These are phyloP conservation scores for Fabrea salina DNA, from an alignment of 169 alveolate genomes.

Conservation along the genomic window DNA sequence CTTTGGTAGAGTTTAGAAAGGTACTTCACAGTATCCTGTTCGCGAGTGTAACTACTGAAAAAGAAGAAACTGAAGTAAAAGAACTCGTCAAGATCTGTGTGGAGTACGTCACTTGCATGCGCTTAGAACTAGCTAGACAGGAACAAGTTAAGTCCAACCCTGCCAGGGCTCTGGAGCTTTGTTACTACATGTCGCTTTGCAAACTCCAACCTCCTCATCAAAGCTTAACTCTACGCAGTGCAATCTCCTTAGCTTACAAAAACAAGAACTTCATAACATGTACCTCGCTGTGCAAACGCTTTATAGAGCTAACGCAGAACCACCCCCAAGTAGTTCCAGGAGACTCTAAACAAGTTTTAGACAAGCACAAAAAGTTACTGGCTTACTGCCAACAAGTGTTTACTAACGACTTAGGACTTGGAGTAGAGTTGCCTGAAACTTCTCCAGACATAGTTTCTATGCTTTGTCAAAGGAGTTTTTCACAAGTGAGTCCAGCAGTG, in stretches of 20 bases:
- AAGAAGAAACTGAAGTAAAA: constrained; percentile 11
- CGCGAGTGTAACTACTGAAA: not conserved
- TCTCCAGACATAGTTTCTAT: not conserved
- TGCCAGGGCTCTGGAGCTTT: constrained; percentile 8
- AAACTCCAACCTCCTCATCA: constrained; percentile 13
- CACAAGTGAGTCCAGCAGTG: not conserved
- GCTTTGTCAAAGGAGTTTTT: not conserved
- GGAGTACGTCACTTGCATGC: constrained; percentile 16
- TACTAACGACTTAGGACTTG: constrained; percentile 8
- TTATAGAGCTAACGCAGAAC: not conserved
- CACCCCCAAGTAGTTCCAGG: not conserved
- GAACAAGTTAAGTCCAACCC: not conserved
- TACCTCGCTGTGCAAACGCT: not conserved
- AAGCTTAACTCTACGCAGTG: not conserved
- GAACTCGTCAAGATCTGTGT: constrained; percentile 27
- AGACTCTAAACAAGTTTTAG: constrained; percentile 24
- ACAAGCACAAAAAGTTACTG: constrained; percentile 19
- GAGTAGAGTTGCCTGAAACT: not conserved
- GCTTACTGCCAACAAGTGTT: constrained; percentile 25
- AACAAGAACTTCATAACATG: not conserved
- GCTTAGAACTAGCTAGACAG: not conserved
- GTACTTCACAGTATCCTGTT: not conserved
- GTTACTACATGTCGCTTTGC: constrained; percentile 12
- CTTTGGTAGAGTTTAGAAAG: not conserved
- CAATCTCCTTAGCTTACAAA: constrained; percentile 4